These are phyloP conservation scores for Aspergillus jensenii DNA, from an alignment of 2,329 filamentous ascomycete species.

Conservation along the genomic window DNA sequence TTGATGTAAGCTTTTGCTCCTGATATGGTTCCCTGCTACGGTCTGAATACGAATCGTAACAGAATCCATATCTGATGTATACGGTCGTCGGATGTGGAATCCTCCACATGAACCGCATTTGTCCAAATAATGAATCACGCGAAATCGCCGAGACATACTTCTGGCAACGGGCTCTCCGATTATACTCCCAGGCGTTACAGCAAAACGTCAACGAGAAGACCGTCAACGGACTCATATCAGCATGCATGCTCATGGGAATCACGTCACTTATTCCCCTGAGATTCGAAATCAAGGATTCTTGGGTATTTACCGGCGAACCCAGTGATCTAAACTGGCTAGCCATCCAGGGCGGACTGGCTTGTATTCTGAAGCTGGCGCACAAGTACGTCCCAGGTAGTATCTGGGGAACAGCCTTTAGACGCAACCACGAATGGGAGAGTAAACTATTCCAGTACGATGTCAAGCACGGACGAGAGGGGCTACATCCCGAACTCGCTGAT, in stretches of 20 bases:
- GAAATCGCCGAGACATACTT: constrained; percentile 27
- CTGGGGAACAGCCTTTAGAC: constrained; percentile 24
- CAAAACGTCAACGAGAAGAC: constrained; percentile 19
- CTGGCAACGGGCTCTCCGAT: constrained; percentile 29
- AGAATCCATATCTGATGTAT: constrained; percentile 33
- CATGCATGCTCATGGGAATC: constrained; percentile 32
- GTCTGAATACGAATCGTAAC: neutral
- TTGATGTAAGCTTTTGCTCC: constrained; percentile 15
- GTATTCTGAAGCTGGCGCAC: constrained; percentile 19
- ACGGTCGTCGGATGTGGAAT: constrained; percentile 29
- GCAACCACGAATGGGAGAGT: constrained; percentile 15
- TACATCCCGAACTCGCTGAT: constrained; percentile 27
- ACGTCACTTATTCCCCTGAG: constrained; percentile 25
- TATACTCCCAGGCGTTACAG: constrained; percentile 27
- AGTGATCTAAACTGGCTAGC: constrained; percentile 32
- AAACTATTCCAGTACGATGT: constrained; percentile 15
- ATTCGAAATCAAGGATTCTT: constrained; percentile 26
- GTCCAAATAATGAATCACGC: constrained; percentile 17
- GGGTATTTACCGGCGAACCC: constrained; percentile 26
- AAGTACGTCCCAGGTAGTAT: constrained; percentile 23
- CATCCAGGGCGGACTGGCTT: constrained; percentile 28
- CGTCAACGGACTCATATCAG: constrained; percentile 28
- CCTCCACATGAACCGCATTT: constrained; percentile 27
- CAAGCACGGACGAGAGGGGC: constrained; percentile 22
- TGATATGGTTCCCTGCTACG: neutral